Evolutionary conservation across 2,329 filamentous ascomycete species (phyloP), one percentile per base, ranked within the genome.

Genomic region (Exophiala spinifera): DNA sequence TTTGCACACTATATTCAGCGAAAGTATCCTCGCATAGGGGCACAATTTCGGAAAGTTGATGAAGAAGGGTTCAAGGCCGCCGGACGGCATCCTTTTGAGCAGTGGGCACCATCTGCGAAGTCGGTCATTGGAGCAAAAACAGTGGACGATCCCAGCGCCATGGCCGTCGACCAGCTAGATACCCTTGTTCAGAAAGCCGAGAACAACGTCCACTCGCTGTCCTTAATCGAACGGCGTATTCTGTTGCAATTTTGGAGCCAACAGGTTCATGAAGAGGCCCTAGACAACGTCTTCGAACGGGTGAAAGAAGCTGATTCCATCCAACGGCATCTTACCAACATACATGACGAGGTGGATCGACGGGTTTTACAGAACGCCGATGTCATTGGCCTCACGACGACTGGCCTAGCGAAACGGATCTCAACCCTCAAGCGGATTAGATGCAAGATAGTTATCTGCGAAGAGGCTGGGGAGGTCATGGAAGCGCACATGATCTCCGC

Each of bases 311-410:
- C 19, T 19, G 23, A 25, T 25, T 25, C 4, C n/a, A n/a, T n/a
- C 23, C 23, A 25, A 25, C 23, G 8, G 23, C 4, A 25, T 4
- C 4, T 25, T 4, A 25, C 23, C 4, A 25, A 25, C 4, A 25
- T 25, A 25, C 23, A 25, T 25, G 23, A 25, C 23, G 23, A 25
- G 23, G 49, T 51, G 17, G 49, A 51, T 21, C 17, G 19, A 20
- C 64, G 68, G 5, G 66, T 61, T 47, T 61, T 72, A 6, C 37
- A 57, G 3, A 61, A 67, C 17, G 78, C 78, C 0, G 68, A 79
- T 47, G 69, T 82, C 4, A 77, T 83, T 39, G 80, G 80, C 0
- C 63, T 81, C 3, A 83, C 79, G 0, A 82, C 80, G 0, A 74
- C 72, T 1, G 80, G 79, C 0, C 63, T 83, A 1, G 79, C 80